Evolutionary conservation across 2,329 filamentous ascomycete species (phyloP).

Genomic region (Penicillium hesseltinei): DNA sequence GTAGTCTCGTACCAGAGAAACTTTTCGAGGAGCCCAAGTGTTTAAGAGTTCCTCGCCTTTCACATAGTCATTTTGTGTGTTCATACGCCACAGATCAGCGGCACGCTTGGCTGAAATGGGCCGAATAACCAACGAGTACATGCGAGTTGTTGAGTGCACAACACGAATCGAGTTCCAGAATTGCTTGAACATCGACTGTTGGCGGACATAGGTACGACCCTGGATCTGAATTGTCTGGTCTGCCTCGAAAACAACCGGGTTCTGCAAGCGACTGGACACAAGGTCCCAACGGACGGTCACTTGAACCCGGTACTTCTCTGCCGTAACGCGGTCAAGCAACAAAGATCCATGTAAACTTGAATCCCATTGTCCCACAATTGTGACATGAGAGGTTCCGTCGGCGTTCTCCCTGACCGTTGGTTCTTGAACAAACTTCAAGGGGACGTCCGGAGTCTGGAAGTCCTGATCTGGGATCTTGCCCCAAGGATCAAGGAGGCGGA

Average conservation of each 20-base stretch:
- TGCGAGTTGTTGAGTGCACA: conserved; percentile 79
- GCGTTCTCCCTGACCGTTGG: conserved; percentile 80
- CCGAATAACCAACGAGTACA: conserved; percentile 82
- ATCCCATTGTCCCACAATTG: conserved; percentile 91
- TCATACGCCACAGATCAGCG: conserved; percentile 94
- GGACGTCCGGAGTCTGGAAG: conserved; percentile 68
- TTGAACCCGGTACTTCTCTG: conserved; percentile 90
- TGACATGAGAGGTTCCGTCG: conserved; percentile 85
- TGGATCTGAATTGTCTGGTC: conserved; percentile 80
- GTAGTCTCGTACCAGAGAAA: conserved; percentile 87
- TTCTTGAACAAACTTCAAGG: conserved; percentile 71
- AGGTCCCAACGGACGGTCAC: conserved; percentile 86
- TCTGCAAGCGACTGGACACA: conserved; percentile 75
- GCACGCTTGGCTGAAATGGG: conserved; percentile 88
- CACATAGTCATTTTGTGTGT: conserved; percentile 90
- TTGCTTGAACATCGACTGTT: conserved; percentile 80
- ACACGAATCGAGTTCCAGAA: conserved; percentile 83
- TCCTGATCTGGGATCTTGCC: conserved; percentile 82
- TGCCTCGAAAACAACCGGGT: conserved; percentile 82
- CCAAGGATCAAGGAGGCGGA: conserved; percentile 78
- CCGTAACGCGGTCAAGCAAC: conserved; percentile 87
- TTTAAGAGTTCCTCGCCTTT: conserved; percentile 88
- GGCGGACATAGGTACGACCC: conserved; percentile 78
- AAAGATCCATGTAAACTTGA: conserved; percentile 88
- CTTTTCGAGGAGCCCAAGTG: conserved; percentile 83